Base-by-base conservation (phyloP, 2,329 filamentous ascomycete genomes). In the Didymella glomerata region DNA sequence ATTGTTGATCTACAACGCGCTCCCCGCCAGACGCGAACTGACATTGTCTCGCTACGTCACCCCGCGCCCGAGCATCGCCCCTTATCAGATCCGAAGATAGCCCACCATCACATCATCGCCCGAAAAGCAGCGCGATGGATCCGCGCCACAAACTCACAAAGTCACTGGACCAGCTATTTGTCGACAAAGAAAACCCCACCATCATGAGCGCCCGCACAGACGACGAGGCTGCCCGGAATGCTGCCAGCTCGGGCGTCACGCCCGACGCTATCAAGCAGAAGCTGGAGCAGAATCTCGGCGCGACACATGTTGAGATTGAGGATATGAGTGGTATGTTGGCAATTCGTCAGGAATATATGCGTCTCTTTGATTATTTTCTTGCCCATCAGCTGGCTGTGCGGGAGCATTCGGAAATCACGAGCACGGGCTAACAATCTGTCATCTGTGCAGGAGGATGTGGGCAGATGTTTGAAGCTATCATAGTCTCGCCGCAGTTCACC, bases 261-360 rank as follows among this genome's bases (percentile, higher is more conserved):
- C 88, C 92, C 60, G 87, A 88, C 36, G 85, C 83, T 48, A 83
- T 98, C 54, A 88, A 85, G 72, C 80, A 81, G 42, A 90, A 89
- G 60, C 84, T 97, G 67, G 84, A 83, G 36, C 82, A 89, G 68
- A 87, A 88, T 65, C 83, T 97, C 54, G 84, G 87, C 57, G 92
- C 93, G 22, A 83, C 84, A 27, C 86, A 96, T 80, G 92, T 97
- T 64, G 89, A 95, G 71, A 92, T 97, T 68, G 90, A 91, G 65
- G 94, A 98, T 80, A 88, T 96, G 83, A 97, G 93, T 65, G 94
- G 93, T 96, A 85, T 8, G 34, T 56, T 51, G 24, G 13, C 9
- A 16, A 18, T 30, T 36, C n/a, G 11, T 18, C 13, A 11, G 7
- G 2, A 44, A 8, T 5, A 16, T n/a, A 3, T 45, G 41, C 16